A percentile compares a stretch with the other conserved stretches of the same genome.
Evolutionary conservation across 2,329 filamentous ascomycete genomes (phyloP).

Genomic region (Coniella lustricola): DNA sequence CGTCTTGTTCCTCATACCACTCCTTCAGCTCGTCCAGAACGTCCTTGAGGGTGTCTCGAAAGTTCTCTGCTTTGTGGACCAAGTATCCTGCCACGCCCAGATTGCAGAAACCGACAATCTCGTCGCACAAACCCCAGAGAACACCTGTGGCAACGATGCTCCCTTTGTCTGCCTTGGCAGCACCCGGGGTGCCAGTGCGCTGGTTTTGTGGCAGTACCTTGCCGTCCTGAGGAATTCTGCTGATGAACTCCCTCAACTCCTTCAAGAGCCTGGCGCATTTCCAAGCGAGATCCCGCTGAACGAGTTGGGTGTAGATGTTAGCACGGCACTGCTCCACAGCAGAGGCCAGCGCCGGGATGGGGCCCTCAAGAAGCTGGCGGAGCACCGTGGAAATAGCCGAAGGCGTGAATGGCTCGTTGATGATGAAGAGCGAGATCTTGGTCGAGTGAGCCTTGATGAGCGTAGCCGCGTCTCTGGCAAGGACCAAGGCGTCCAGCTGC

Average conservation of each 20-base stretch:
- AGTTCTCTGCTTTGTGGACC: conserved; percentile 64
- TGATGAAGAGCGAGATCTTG: conserved; percentile 78
- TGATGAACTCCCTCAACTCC: conserved; percentile 55
- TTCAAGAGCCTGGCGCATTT: conserved; percentile 53
- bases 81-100: conserved; percentile 65
- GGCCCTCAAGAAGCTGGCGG: conserved; percentile 61
- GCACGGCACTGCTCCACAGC: conserved; percentile 60
- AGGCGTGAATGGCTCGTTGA: conserved; percentile 80
- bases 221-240: conserved; percentile 53
- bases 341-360: conserved; percentile 68
- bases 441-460: conserved; percentile 78
- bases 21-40: conserved; percentile 80
- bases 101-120: conserved; percentile 54
- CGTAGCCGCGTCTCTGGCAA: conserved; percentile 64
- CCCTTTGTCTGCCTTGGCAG: conserved; percentile 34
- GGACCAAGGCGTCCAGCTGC: conserved; percentile 50
- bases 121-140: conserved; percentile 79
- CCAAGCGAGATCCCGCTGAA: conserved; percentile 57
- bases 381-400: conserved; percentile 66
- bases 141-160: conserved; percentile 64
- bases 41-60: conserved; percentile 69
- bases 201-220: conserved; percentile 40
- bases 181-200: conserved; percentile 34
- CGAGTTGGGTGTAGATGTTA: conserved; percentile 53
- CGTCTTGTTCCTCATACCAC: conserved; percentile 69